phyloP scores from a whole-genome alignment of 768 basidiomycete genomes.

The Xerocomellus dryophilus region DNA sequence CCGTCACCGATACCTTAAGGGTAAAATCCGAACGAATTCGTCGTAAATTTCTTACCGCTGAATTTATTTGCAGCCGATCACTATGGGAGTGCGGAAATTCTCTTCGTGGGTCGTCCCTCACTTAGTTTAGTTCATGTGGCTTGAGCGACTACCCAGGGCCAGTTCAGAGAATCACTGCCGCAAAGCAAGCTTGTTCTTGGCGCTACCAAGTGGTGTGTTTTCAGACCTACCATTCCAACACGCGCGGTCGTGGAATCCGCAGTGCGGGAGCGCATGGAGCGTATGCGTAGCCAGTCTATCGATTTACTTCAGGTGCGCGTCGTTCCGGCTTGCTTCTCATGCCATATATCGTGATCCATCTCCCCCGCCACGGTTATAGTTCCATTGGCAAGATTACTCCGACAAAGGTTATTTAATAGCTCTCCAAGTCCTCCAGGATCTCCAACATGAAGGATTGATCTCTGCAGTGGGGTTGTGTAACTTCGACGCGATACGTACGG shows the following conservation, averaged over 20 bases:
- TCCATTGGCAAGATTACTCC: slow-evolving; percentile 76
- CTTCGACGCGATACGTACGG: slow-evolving; percentile 70
- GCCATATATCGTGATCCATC: neutral
- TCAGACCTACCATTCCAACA: slow-evolving; percentile 50
- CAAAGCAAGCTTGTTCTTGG: slow-evolving; percentile 50
- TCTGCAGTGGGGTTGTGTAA: slow-evolving; percentile 73
- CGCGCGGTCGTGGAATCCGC: slow-evolving; percentile 57
- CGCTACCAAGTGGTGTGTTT: slow-evolving; percentile 87
- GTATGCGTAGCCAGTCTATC: slow-evolving; percentile 56
- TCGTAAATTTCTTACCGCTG: slow-evolving; percentile 7
- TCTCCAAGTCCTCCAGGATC: slow-evolving; percentile 50
- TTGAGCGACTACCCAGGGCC: slow-evolving; percentile 48
- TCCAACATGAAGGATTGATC: slow-evolving; percentile 61
- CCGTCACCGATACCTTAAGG: slow-evolving; percentile 18
- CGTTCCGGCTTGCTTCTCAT: neutral
- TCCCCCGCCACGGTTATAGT: slow-evolving; percentile 38
- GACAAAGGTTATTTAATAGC: slow-evolving; percentile 48
- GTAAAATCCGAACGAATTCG: slow-evolving; percentile 16
- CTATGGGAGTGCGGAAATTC: slow-evolving; percentile 79
- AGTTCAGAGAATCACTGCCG: slow-evolving; percentile 52
- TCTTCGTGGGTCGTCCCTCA: slow-evolving; percentile 54
- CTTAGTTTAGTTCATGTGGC: neutral
- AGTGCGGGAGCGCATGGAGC: slow-evolving; percentile 65
- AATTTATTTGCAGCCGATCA: slow-evolving; percentile 62
- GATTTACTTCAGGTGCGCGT: slow-evolving; percentile 68